These are phyloP conservation scores for Cryptococcus neoformans DNA, from an alignment of 1,284 basidiomycete genomes.

Conservation along the genomic window DNA sequence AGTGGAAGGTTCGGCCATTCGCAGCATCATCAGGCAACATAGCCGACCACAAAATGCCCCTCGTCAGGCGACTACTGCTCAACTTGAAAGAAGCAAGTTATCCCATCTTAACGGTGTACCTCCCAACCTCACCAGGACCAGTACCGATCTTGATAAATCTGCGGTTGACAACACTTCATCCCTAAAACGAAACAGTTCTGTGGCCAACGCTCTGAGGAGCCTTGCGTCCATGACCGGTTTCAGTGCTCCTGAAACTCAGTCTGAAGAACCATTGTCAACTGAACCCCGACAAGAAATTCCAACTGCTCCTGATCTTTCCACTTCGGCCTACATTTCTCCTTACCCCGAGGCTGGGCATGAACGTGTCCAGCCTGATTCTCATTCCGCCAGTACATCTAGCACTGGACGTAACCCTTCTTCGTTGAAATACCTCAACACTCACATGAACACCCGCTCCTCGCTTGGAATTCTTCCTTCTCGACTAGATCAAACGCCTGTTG, in stretches of 20 bases:
- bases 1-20: slow-evolving; percentile 64
- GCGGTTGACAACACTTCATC: slow-evolving; percentile 1
- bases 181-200: slow-evolving; percentile 73
- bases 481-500: slow-evolving; percentile 17
- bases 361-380: slow-evolving; percentile 29
- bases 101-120: slow-evolving; percentile 1
- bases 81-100: slow-evolving; percentile 1
- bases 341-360: slow-evolving; percentile 40
- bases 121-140: slow-evolving; percentile 14
- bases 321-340: slow-evolving; percentile 32
- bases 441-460: slow-evolving; percentile 5
- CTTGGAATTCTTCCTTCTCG: slow-evolving; percentile 7
- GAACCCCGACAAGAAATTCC: slow-evolving; percentile 14
- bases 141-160: slow-evolving; percentile 14
- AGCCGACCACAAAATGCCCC: slow-evolving; percentile 6
- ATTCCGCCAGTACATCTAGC: not conserved
- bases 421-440: slow-evolving; percentile 7
- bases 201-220: slow-evolving; percentile 76
- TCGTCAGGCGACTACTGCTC: slow-evolving; percentile 8
- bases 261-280: slow-evolving; percentile 10
- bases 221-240: slow-evolving; percentile 57
- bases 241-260: slow-evolving; percentile 21
- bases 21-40: slow-evolving; percentile 43
- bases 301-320: slow-evolving; percentile 1
- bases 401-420: not conserved